These are phyloP conservation scores for Mortierella sp. DNA, from an alignment of 371 early-diverging fungal genomes.

Conservation along the genomic window DNA sequence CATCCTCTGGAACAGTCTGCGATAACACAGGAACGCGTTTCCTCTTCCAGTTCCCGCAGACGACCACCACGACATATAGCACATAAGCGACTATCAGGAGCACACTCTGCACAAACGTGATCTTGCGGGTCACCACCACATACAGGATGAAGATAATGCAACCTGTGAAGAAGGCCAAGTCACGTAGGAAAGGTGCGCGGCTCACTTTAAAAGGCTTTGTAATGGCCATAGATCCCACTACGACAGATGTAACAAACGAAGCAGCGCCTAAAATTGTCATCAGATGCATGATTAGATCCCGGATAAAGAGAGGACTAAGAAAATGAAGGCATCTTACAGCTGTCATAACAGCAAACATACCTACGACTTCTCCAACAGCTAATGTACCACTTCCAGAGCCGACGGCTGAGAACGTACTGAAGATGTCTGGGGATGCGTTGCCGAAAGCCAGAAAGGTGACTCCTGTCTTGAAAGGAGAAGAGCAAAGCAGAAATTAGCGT, in stretches of 20 bases:
- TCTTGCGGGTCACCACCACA: slow-evolving; percentile 70
- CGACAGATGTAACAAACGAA: slow-evolving; percentile 79
- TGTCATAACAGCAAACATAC: slow-evolving; percentile 4
- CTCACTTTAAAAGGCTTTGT: slow-evolving; percentile 74
- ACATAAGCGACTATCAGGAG: slow-evolving; percentile 65
- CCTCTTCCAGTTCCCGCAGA: slow-evolving; percentile 64
- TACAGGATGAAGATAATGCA: slow-evolving; percentile 68
- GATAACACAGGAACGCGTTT: slow-evolving; percentile 14
- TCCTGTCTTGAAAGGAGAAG: slow-evolving; percentile 65
- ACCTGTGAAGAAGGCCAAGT: slow-evolving; percentile 75
- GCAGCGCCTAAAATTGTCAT: slow-evolving; percentile 73
- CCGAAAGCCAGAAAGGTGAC: slow-evolving; percentile 88
- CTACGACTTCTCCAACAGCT: slow-evolving; percentile 76
- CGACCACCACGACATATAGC: slow-evolving; percentile 69
- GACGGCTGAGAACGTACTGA: slow-evolving; percentile 83
- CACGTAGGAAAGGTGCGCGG: slow-evolving; percentile 74
- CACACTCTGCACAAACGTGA: slow-evolving; percentile 70
- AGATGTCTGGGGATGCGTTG: slow-evolving; percentile 88
- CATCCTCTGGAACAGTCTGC: neutral
- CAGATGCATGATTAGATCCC: neutral
- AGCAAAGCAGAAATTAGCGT: neutral
- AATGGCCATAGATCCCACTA: slow-evolving; percentile 81
- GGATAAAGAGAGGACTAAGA: too few relatives aligned
- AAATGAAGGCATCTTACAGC: too few relatives aligned
- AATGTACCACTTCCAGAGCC: slow-evolving; percentile 76